A percentile compares a stretch with the other conserved stretches of the same genome.
phyloP scores from a whole-genome alignment of 352 stramenopile genomes.

The Aphanomyces stellatus region DNA sequence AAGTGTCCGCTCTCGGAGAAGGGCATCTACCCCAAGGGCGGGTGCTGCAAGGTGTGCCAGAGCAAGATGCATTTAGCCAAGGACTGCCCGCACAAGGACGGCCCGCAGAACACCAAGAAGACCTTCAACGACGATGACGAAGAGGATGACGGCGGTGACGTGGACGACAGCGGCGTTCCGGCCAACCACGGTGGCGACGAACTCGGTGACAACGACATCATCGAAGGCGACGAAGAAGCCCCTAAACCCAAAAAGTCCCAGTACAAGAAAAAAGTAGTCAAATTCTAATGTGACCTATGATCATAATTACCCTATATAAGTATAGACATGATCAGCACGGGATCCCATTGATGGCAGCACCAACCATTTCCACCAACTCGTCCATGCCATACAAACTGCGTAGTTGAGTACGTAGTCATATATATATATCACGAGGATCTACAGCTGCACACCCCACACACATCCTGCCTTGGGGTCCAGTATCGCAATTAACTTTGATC shows the following conservation, averaged over 20 bases:
- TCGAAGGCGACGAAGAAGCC: slow-evolving; percentile 20
- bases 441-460: no score
- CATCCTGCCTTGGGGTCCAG: no score
- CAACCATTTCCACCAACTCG: no score
- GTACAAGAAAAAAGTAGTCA: slow-evolving; percentile 21
- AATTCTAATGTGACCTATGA: slow-evolving; percentile 19
- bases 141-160: slow-evolving; percentile 24
- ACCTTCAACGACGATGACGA: slow-evolving; percentile 60
- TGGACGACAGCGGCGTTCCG: neutral
- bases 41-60: slow-evolving; percentile 84
- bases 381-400: no score
- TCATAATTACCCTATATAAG: no score
- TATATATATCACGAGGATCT: no score
- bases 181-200: neutral
- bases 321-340: no score
- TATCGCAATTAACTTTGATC: no score
- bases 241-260: neutral
- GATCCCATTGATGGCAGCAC: no score
- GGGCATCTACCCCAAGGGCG: slow-evolving; percentile 83
- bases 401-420: no score
- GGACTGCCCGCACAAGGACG: slow-evolving; percentile 64
- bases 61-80: slow-evolving; percentile 74
- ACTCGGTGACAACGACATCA: slow-evolving; percentile 5
- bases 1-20: slow-evolving; percentile 81
- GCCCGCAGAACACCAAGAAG: slow-evolving; percentile 71